Evolutionary conservation across 352 stramenopile genomes (phyloP), one percentile per base, ranked within the genome.

Genomic region (Phytophthora hibernalis): DNA sequence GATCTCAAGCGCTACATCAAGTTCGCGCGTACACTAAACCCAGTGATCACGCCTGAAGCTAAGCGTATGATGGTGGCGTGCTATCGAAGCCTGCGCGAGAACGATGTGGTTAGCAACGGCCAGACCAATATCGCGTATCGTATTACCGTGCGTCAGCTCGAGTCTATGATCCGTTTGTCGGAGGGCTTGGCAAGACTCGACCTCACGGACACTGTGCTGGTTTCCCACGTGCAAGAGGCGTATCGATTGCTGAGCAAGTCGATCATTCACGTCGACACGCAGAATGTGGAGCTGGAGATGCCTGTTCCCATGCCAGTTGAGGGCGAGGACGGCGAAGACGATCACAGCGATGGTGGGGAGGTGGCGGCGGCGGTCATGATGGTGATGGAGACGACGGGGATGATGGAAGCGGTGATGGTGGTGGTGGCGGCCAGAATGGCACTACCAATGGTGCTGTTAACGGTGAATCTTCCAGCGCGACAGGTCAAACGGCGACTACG

Each of bases 251-350:
- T 99, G 22, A 96, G 97, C 71, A 99, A 99, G 68, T 98, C 91
- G 38, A 99, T 99, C 64, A 99, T 99, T 68, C 95, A 99, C 82
- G 97, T 99, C 3, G 98, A 99, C 63, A 98, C 95, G 45, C 95
- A 98, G 65, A 96, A 99, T 78, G 92, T 99, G 5, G 91, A 98
- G 63, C 72, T 98, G 12, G 91, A 98, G 21, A 61, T 95, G 59
- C 83, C 85, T 0, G 68, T 81, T 21, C 49, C 84, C 8, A 43
- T 65, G 2, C 24, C 45, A 20, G 61, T 65, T 8, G 74, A 72
- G 12, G 49, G 28, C 13, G 91, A 96, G 13, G 85, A 90, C 6
- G 80, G 93, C 22, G 65, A 76, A 20, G 82, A 96, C 12, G 70
- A 77, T 16, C 40, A 72, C 13, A 60, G 73, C 12, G 47, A 48